These are phyloP conservation scores for Leccinum cinnamomeum DNA, from an alignment of 1,284 basidiomycete species.

Conservation along the genomic window DNA sequence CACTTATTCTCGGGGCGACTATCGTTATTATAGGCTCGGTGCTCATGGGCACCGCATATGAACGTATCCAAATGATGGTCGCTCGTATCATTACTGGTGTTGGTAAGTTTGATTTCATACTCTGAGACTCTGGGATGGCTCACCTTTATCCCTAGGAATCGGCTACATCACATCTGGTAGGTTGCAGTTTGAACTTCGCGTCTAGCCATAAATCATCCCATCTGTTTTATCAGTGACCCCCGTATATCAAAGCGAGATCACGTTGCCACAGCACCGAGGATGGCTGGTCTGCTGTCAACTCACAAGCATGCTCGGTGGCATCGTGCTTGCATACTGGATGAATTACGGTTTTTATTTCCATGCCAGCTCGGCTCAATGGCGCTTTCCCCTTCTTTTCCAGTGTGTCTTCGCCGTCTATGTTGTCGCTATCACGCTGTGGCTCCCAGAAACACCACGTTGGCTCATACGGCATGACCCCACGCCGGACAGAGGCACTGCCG, in stretches of 20 bases:
- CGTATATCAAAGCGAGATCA: slow-evolving; percentile 20
- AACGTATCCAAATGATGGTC: slow-evolving; percentile 20
- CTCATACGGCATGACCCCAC: slow-evolving; percentile 17
- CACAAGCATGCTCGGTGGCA: slow-evolving; percentile 17
- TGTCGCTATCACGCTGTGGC: slow-evolving; percentile 14
- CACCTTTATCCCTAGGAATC: slow-evolving; percentile 9
- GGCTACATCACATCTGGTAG: slow-evolving; percentile 19
- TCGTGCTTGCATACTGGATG: slow-evolving; percentile 19
- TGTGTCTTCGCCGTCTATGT: slow-evolving; percentile 18
- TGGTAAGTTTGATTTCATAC: slow-evolving; percentile 1
- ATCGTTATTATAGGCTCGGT: slow-evolving; percentile 15
- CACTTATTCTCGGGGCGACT: slow-evolving; percentile 13
- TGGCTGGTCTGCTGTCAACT: slow-evolving; percentile 20
- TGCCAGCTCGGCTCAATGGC: slow-evolving; percentile 13
- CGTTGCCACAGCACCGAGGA: slow-evolving; percentile 18
- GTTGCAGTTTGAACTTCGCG: background rate
- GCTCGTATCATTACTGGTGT: slow-evolving; percentile 15
- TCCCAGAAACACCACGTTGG: slow-evolving; percentile 22
- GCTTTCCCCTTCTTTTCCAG: slow-evolving; percentile 21
- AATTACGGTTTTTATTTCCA: slow-evolving; percentile 22
- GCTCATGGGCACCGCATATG: slow-evolving; percentile 18
- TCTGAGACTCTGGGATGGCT: background rate
- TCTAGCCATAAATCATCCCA: background rate
- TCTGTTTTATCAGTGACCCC: slow-evolving; percentile 8
- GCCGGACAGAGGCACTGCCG: slow-evolving; percentile 11